Evolutionary conservation across 2,329 filamentous ascomycete species (phyloP).

Genomic region (Periconia macrospinosa): DNA sequence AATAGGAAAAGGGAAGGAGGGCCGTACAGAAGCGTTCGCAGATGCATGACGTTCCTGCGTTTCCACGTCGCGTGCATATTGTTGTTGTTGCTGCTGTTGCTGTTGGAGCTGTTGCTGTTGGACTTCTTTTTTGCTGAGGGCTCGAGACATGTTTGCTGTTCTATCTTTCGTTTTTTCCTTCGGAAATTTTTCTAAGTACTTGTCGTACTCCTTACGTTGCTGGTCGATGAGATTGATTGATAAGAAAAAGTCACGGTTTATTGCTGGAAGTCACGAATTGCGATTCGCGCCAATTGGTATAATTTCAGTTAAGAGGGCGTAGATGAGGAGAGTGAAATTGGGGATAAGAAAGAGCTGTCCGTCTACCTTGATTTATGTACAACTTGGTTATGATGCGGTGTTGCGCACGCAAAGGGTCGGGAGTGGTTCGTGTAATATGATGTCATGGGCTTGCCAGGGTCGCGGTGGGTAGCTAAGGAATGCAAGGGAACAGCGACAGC

Average conservation of each 20-base stretch:
- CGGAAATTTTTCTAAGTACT: not conserved
- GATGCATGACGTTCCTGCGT: constrained; percentile 33
- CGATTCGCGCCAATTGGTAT: not conserved
- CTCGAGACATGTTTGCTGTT: constrained; percentile 22
- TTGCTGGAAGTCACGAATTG: not conserved
- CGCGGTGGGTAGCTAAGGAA: not conserved
- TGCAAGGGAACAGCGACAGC: not conserved
- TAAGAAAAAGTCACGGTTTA: too few species aligned
- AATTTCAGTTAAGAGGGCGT: not conserved
- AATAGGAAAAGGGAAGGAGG: not conserved
- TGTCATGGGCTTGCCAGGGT: constrained; percentile 14
- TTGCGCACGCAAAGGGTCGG: not conserved
- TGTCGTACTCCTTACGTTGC: not conserved
- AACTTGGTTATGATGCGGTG: not conserved
- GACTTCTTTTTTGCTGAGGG: constrained; percentile 27
- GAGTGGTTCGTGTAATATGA: constrained; percentile 17
- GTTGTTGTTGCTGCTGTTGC: constrained; percentile 20
- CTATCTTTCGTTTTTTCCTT: not conserved
- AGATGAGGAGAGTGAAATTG: not conserved
- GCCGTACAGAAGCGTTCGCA: constrained; percentile 33
- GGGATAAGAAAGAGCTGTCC: not conserved
- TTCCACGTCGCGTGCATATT: constrained; percentile 23
- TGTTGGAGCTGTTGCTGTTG: constrained; percentile 25
- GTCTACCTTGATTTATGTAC: not conserved
- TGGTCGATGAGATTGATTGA: not conserved